Percentiles rank a stretch among this genome's conserved stretches.
Conservation (phyloP, 352 stramenopile genomes). For the Globisporangium radiosum region DNA sequence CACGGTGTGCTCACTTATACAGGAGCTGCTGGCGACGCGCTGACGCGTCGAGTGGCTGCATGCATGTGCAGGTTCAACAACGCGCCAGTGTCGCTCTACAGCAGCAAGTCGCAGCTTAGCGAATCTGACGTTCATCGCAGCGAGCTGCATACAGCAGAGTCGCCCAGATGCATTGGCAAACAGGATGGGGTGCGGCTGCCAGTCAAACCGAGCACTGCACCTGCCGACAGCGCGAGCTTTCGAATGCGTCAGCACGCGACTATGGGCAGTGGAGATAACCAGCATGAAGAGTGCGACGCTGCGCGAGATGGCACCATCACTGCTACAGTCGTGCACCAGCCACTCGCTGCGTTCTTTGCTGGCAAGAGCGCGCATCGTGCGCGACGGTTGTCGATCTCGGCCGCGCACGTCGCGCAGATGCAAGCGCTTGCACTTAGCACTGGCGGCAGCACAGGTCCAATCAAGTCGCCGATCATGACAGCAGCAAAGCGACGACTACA, state of each 20-base stretch:
- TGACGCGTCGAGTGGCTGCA: conserved; percentile 10
- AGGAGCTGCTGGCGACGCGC: too few relatives aligned
- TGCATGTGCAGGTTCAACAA: conserved; percentile 15
- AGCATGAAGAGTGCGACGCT: conserved; percentile 3
- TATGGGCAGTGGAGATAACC: conserved; percentile 9
- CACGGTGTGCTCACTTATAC: not conserved
- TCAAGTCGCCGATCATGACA: not conserved
- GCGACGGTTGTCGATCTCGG: conserved; percentile 14
- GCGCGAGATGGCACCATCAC: not conserved
- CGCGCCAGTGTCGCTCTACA: conserved; percentile 13
- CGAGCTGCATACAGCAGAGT: not conserved
- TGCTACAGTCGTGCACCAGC: conserved; percentile 3
- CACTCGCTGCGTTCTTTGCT: conserved; percentile 20
- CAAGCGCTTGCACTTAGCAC: conserved; percentile 1
- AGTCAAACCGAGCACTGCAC: conserved; percentile 6
- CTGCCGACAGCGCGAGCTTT: not conserved
- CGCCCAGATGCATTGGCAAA: not conserved
- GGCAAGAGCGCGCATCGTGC: conserved; percentile 12
- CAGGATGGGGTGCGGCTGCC: conserved; percentile 6
- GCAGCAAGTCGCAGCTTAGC: not conserved
- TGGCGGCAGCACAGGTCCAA: not conserved
- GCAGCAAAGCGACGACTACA: conserved; percentile 14
- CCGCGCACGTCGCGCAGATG: conserved; percentile 15
- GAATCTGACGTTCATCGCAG: not conserved
- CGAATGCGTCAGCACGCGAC: conserved; percentile 5